Evolutionary conservation across 2,329 filamentous ascomycete species (phyloP).

Genomic region (Cercospora nicotianae): DNA sequence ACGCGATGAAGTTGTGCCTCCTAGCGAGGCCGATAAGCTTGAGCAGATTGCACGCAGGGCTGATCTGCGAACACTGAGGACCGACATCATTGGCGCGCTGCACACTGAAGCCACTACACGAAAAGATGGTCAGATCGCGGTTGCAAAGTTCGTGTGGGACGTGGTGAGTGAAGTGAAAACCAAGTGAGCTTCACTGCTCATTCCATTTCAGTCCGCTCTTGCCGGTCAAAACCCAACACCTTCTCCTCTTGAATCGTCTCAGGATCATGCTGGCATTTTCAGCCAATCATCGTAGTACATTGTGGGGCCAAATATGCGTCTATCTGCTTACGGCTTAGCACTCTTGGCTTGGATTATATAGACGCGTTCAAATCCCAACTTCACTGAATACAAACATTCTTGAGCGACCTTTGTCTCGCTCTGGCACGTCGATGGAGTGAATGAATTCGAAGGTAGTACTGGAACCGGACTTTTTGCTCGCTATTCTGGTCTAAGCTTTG

Average conservation of each 20-base stretch:
- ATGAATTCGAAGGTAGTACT: neutral
- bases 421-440: neutral
- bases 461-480: neutral
- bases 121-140: slow-evolving; percentile 43
- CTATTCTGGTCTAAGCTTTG: neutral
- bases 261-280: neutral
- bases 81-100: slow-evolving; percentile 48
- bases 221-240: neutral
- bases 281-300: neutral
- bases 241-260: neutral
- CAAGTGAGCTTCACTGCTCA: neutral
- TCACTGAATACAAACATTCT: neutral
- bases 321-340: neutral
- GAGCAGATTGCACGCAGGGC: slow-evolving; percentile 43
- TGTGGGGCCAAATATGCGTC: neutral
- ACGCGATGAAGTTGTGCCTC: slow-evolving; percentile 58
- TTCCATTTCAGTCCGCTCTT: neutral
- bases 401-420: neutral
- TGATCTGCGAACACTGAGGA: slow-evolving; percentile 41
- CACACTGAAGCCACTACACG: slow-evolving; percentile 53
- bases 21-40: slow-evolving; percentile 58
- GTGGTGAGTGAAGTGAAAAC: neutral
- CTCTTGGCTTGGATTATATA: neutral
- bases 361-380: neutral
- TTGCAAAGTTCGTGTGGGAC: slow-evolving; percentile 32